Percentiles rank a stretch among this genome's conserved stretches.
Conservation (phyloP, 1,284 basidiomycete genomes). For the Farysia itapuensis region DNA sequence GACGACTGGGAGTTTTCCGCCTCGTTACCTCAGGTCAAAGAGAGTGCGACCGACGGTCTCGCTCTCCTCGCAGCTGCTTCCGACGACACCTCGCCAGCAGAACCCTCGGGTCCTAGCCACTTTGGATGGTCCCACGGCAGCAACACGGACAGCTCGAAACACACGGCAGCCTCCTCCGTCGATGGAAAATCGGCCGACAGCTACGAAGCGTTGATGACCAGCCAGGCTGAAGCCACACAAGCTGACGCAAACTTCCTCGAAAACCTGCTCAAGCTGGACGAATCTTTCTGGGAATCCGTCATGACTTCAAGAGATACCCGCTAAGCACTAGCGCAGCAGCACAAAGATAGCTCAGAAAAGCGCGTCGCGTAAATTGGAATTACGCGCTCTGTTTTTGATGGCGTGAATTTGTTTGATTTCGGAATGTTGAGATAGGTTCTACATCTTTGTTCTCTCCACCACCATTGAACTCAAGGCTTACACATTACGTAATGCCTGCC, state of each 20-base stretch:
- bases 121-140: slow-evolving; percentile 1
- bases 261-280: slow-evolving; percentile 22
- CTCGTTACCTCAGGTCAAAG: slow-evolving; percentile 5
- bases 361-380: background rate
- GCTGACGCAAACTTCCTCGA: slow-evolving; percentile 21
- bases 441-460: background rate
- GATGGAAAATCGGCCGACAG: background rate
- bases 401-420: no score
- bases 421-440: background rate
- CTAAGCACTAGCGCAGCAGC: background rate
- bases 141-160: background rate
- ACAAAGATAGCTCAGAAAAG: background rate
- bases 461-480: background rate
- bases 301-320: slow-evolving; percentile 5
- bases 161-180: background rate
- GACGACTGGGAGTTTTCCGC: slow-evolving; percentile 2
- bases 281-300: slow-evolving; percentile 27
- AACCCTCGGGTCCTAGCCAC: background rate
- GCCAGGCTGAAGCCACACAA: background rate
- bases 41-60: slow-evolving; percentile 23
- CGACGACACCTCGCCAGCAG: background rate
- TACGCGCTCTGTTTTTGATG: no score
- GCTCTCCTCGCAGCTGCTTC: slow-evolving; percentile 16
- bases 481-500: slow-evolving; percentile 6
- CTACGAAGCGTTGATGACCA: background rate